Evolutionary conservation across 2,329 filamentous ascomycete species (phyloP), one percentile per base, ranked within the genome.

Genomic region (Graphilbum sp.): DNA sequence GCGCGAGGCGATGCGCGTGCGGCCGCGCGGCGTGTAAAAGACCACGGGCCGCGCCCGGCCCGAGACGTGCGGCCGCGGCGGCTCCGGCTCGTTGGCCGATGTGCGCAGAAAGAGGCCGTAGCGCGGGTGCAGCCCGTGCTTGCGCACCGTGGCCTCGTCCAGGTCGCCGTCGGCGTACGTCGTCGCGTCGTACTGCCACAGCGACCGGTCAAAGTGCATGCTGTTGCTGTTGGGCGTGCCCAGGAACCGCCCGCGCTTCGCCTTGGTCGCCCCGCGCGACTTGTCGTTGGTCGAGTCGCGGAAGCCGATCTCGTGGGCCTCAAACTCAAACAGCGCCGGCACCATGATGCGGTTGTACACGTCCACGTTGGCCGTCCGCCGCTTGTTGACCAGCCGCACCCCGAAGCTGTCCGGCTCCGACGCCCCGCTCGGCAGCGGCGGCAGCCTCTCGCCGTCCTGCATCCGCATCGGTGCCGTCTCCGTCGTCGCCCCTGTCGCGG

Each of bases 251-350:
- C 68, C 68, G 36, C 69, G 60, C 43, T 66, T 64, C 13, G 61
- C 61, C 45, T 61, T 62, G 25, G 63, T 71, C 34, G 67, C 66
- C 18, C 66, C 66, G 40, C 68, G 66, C 42, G 60, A 60, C 23
- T 64, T 62, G 45, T 70, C 67, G 42, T 75, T 75, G 43, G 63
- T 63, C 4, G 67, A 70, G 47, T 75, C 71, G 18, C 67, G 62
- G 50, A 72, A 75, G 13, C 71, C 71, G 43, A 75, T 75, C 48
- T 75, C 69, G 41, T 63, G 57, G 9, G 65, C 55, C 29, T 67
- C 59, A 40, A 63, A 73, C 37, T 60, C 54, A 43, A 66, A 67
- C 0, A 61, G 45, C 7, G 55, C 56, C 11, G 68, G 68, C 32
- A 71, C 54, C 47, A 74, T 62, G 39, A 73, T 62, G 20, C 66